Evolutionary conservation across 1,284 basidiomycete genomes (phyloP), one percentile per base, ranked within the genome.

Genomic region (Athelia psychrophila): DNA sequence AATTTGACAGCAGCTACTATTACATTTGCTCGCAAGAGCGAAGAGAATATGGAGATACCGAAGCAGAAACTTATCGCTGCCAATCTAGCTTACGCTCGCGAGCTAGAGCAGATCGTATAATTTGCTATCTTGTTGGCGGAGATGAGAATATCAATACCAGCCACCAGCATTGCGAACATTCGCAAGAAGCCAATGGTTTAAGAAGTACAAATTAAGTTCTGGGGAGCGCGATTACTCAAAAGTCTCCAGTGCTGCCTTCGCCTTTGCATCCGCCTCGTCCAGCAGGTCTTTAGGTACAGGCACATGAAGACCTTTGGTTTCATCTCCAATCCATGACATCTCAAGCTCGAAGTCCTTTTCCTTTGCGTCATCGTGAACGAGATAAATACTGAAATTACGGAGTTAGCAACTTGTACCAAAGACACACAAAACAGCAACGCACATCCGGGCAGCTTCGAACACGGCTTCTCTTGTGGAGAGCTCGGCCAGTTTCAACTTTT

Each of bases 291-390:
- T 83, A 27, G 96, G 96, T 50, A 99, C 93, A 13, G 84, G 79
- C 27, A 82, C 75, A 69, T 98, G 95, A 50, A 87, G 72, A 46
- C 84, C 85, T 24, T 88, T 85, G 20, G 91, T 92, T 72, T 97
- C 93, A 24, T 86, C 80, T 25, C 94, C 86, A 54, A 98, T 85
- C 97, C 97, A 99, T 35, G 95, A 93, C 79, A 99, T 83, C 71
- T 99, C 97, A 22, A 99, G 81, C 69, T 99, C 97, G 61, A 99
- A 99, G 50, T 95, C 91, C 67, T 97, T 97, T 74, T 99, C 96
- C 70, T 98, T 98, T 53, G 91, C 79, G 62, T 99, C 97, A 58
- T 99, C 96, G 66, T 99, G 97, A 15, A 97, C 95, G 52, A 95
- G 84, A 73, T 98, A 95, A 67, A 99, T 96, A 67, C 95, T 98